phyloP scores from a whole-genome alignment of 495 filamentous ascomycete species.

The Neurospora pannonica region DNA sequence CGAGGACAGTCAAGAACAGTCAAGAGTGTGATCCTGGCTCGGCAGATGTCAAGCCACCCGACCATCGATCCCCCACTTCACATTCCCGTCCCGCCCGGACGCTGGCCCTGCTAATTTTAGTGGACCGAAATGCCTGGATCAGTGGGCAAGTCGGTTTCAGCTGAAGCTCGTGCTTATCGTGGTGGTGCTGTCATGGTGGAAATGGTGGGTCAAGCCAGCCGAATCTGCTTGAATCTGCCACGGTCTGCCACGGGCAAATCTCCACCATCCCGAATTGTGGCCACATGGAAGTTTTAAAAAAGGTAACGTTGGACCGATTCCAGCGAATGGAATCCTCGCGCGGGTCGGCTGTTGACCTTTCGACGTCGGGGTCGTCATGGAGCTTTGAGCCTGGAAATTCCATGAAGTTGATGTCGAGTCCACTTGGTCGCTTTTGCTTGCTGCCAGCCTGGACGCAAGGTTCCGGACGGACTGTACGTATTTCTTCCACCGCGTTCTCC shows the following conservation, averaged over 20 bases:
- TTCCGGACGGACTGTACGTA: not conserved
- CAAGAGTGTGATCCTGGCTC: slow-evolving; percentile 11
- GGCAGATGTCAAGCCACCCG: slow-evolving; percentile 19
- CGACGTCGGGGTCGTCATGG: not conserved
- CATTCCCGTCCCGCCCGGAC: not conserved
- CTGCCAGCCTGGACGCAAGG: not conserved
- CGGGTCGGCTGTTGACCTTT: not conserved
- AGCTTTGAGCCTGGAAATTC: not conserved
- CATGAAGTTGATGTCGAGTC: not conserved
- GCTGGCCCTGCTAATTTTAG: slow-evolving; percentile 15
- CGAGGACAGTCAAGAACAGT: not conserved
- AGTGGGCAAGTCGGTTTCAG: not conserved
- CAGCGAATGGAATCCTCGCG: not conserved
- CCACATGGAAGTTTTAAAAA: slow-evolving; percentile 21
- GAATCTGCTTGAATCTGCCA: not conserved
- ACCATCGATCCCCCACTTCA: slow-evolving; percentile 6
- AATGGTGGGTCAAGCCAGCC: not conserved
- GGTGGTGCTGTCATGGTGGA: not conserved
- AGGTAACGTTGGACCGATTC: not conserved
- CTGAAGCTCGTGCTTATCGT: not conserved
- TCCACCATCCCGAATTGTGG: slow-evolving; percentile 19
- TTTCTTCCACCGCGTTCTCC: not conserved
- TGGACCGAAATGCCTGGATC: slow-evolving; percentile 12
- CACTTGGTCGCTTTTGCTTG: not conserved
- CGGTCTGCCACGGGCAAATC: slow-evolving; percentile 6